Evolutionary conservation across 768 basidiomycete genomes (phyloP), one percentile per base, ranked within the genome.

Genomic region (Mycena kentingensis): DNA sequence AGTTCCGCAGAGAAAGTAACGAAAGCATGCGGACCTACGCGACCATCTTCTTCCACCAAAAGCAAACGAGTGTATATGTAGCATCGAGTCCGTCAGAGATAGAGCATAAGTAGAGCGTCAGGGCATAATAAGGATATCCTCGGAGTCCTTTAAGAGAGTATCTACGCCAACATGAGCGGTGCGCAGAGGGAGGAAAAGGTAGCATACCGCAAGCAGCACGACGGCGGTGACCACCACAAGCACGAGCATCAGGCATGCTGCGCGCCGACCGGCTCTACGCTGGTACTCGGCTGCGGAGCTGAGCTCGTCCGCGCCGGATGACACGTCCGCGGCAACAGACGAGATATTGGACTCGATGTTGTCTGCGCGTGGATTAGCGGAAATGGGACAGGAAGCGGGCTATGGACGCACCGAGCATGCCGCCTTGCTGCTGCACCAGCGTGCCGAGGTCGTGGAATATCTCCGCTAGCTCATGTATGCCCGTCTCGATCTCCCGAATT

Each of bases 391-490:
- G 31, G 37, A 44, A 38, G 28, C 8, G 29, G 44, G 22, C 18
- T n/a, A n/a, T n/a, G n/a, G n/a, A n/a, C n/a, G n/a, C n/a, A n/a
- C n/a, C n/a, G 46, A 99, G 74, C 90, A 98, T 92, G 45, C 83
- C 82, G 12, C 95, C 95, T 68, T 99, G 97, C 66, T 98, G 92
- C 53, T 85, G 83, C 1, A 99, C 95, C 39, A 99, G 77, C 15
- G 93, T 95, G 37, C 95, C 96, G 39, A 99, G 74, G 70, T 98
- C 95, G 44, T 90, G 83, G 78, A 99, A 98, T 65, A 99, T 98
- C 70, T 98, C 93, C 24, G 90, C 83, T 39, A 99, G 72, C 69
- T 99, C 96, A 63, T 96, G 93, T 49, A 99, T 98, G 6, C 97
- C 96, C 6, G 84, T 86, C 70, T 99, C 97, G 46, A 99, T 99